phyloP scores from a whole-genome alignment of 2,329 filamentous ascomycete genomes.

The Fusarium pininemorale region DNA sequence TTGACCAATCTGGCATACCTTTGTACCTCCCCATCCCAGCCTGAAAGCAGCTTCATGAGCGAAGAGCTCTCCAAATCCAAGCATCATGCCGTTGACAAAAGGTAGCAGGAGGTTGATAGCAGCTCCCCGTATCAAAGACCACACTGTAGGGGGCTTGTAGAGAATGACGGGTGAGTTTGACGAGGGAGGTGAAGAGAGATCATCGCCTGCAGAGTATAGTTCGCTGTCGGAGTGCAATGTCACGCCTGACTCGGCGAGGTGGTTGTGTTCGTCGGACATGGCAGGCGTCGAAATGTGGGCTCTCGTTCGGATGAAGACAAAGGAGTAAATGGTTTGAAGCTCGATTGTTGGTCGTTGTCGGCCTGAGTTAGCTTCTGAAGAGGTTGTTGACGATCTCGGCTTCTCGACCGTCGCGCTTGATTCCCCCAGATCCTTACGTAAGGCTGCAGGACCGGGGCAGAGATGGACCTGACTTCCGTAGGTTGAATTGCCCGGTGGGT shows the following conservation, averaged over 20 bases:
- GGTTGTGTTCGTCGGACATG: conserved; percentile 65
- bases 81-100: conserved; percentile 97
- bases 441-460: conserved; percentile 34
- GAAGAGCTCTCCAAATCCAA: conserved; percentile 96
- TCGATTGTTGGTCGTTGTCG: not conserved
- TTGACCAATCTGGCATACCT: conserved; percentile 62
- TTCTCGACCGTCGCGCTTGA: conserved; percentile 6
- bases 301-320: no score
- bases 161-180: conserved; percentile 78
- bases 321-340: not conserved
- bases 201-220: conserved; percentile 73
- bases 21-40: conserved; percentile 92
- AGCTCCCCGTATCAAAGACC: conserved; percentile 84
- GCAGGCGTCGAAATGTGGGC: not conserved
- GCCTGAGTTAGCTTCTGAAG: conserved; percentile 14
- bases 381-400: conserved; percentile 37
- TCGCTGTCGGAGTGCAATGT: conserved; percentile 87
- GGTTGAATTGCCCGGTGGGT: conserved; percentile 24
- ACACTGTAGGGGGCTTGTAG: conserved; percentile 88
- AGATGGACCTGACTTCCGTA: not conserved
- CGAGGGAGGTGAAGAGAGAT: conserved; percentile 68
- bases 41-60: conserved; percentile 95
- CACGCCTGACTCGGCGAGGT: conserved; percentile 76
- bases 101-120: conserved; percentile 96
- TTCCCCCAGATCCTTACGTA: conserved; percentile 41